These are phyloP conservation scores for Botrytis medusae DNA, from an alignment of 2,329 filamentous ascomycete genomes.

Conservation along the genomic window DNA sequence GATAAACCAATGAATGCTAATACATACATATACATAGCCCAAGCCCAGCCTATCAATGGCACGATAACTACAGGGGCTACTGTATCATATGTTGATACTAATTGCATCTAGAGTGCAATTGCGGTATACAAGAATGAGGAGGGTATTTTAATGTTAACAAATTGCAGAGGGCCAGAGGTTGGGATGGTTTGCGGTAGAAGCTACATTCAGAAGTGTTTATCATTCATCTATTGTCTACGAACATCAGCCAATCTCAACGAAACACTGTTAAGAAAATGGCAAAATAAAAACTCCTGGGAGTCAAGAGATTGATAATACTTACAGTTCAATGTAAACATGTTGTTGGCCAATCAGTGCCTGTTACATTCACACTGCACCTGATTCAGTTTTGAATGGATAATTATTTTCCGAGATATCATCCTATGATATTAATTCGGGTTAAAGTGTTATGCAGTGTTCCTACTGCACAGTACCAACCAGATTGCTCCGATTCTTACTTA, in stretches of 20 bases:
- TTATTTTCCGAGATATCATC: background rate
- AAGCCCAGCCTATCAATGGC: background rate
- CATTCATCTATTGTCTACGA: background rate
- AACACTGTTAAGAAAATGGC: background rate
- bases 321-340: background rate
- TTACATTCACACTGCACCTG: background rate
- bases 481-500: background rate
- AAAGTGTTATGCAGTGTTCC: background rate
- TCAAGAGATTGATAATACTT: background rate
- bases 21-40: background rate
- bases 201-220: background rate
- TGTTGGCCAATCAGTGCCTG: background rate
- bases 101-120: background rate
- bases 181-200: background rate
- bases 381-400: background rate
- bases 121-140: background rate
- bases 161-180: background rate
- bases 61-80: background rate
- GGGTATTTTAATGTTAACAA: background rate
- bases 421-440: background rate
- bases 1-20: background rate
- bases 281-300: background rate
- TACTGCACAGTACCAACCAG: background rate
- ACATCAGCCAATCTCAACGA: background rate
- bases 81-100: constrained; percentile 8